Percentiles rank a stretch among this genome's conserved stretches.
Evolutionary conservation across 2,329 filamentous ascomycete species (phyloP).

Genomic region (Colletotrichum coccodes): DNA sequence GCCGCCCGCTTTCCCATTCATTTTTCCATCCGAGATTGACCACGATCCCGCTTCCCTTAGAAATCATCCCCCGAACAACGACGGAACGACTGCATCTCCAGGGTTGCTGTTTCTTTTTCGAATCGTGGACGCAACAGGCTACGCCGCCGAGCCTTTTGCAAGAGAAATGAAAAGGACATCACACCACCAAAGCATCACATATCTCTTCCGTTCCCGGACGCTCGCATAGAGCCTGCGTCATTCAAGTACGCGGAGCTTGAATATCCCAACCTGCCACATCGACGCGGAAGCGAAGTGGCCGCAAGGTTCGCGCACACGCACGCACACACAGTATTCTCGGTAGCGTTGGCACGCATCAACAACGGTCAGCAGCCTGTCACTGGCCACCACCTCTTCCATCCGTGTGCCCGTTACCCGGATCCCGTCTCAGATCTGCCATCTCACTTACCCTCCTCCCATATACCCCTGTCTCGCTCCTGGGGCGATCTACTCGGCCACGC

Average conservation of each 20-base stretch:
- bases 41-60: background rate
- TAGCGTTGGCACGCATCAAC: background rate
- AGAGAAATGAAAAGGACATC: background rate
- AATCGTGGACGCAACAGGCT: background rate
- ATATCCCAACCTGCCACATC: background rate
- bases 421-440: background rate
- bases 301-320: background rate
- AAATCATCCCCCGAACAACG: background rate
- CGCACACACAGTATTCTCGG: background rate
- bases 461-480: background rate
- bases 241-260: background rate
- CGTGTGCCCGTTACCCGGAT: background rate
- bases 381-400: background rate
- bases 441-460: background rate
- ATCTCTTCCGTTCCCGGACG: too few species aligned
- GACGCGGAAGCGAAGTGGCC: background rate
- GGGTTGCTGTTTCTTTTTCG: background rate
- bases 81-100: background rate
- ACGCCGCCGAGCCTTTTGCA: background rate
- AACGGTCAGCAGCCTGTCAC: background rate
- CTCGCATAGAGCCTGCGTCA: background rate
- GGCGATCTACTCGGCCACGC: background rate
- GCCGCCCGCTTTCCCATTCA: background rate
- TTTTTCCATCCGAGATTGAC: background rate
- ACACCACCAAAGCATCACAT: too few species aligned